phyloP scores from a whole-genome alignment of 2,329 filamentous ascomycete genomes.

The Rachicladosporium sp. region DNA sequence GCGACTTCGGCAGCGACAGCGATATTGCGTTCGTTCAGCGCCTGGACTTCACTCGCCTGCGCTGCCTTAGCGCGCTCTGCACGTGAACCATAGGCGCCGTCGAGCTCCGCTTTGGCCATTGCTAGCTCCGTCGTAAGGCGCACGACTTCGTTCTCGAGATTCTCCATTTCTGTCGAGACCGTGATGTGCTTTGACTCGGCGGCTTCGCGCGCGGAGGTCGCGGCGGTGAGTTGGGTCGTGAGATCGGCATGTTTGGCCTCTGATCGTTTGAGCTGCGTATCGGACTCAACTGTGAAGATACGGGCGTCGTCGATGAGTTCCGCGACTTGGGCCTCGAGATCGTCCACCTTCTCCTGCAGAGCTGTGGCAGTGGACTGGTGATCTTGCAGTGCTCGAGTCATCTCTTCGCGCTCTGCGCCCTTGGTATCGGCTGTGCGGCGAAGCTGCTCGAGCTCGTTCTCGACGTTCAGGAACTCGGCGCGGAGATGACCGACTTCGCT shows the following conservation, averaged over 20 bases:
- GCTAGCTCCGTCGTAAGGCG: conserved; percentile 67
- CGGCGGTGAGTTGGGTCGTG: conserved; percentile 11
- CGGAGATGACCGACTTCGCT: conserved; percentile 18
- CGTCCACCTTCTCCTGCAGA: conserved; percentile 17
- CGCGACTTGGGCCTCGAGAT: conserved; percentile 20
- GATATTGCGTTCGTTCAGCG: conserved; percentile 24
- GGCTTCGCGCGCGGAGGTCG: conserved; percentile 9
- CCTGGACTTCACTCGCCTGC: conserved; percentile 46
- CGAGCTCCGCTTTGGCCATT: conserved; percentile 81
- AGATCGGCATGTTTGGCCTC: conserved; percentile 5
- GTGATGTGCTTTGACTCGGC: conserved; percentile 17
- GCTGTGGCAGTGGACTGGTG: conserved; percentile 24
- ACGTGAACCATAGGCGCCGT: conserved; percentile 79
- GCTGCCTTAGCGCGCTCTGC: conserved; percentile 56
- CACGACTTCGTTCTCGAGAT: conserved; percentile 51
- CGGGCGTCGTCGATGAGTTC: conserved; percentile 6
- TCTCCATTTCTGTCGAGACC: conserved; percentile 21
- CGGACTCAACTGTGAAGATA: conserved; percentile 14
- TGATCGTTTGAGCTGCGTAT: conserved; percentile 10
- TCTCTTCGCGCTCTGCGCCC: conserved; percentile 19
- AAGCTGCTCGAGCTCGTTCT: conserved; percentile 23
- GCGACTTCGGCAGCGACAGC: conserved; percentile 32
- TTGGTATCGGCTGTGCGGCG: conserved; percentile 17
- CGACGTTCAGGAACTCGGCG: conserved; percentile 30
- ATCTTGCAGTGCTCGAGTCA: conserved; percentile 11